A percentile compares a stretch with the other conserved stretches of the same genome.
Evolutionary conservation across 345 rosid genomes (phyloP).

Genomic region (Camelina neglecta): DNA sequence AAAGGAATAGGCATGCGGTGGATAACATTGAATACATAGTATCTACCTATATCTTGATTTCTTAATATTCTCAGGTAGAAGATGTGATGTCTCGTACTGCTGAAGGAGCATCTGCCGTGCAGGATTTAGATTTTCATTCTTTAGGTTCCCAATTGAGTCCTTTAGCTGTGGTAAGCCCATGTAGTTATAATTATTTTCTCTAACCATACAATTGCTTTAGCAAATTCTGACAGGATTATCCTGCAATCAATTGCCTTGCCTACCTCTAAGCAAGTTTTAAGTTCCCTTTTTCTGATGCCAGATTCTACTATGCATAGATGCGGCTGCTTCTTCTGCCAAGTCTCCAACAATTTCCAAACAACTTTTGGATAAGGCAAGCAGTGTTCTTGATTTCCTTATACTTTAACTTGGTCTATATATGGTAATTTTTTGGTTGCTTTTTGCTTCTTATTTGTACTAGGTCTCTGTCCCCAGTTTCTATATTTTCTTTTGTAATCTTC

Average conservation of each 20-base stretch:
- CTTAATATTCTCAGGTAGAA: constrained; percentile 63
- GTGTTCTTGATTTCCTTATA: constrained; percentile 31
- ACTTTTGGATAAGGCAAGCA: constrained; percentile 84
- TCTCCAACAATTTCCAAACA: constrained; percentile 72
- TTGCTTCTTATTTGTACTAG: constrained; percentile 1
- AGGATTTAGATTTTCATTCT: constrained; percentile 74
- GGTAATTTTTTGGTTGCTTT: constrained; percentile 9
- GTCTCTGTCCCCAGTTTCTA: constrained; percentile 21
- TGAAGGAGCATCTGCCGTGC: constrained; percentile 69
- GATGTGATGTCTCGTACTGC: constrained; percentile 86
- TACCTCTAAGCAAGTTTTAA: constrained; percentile 33
- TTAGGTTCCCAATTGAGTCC: constrained; percentile 81
- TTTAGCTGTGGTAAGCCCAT: constrained; percentile 79
- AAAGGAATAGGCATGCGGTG: not conserved
- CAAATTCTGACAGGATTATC: constrained; percentile 13
- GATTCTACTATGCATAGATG: constrained; percentile 92
- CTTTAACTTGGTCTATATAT: constrained; percentile 19
- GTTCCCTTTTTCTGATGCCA: constrained; percentile 51
- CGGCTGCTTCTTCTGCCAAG: constrained; percentile 89
- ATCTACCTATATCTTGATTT: constrained; percentile 17
- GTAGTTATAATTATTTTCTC: constrained; percentile 16
- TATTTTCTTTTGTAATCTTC: not conserved
- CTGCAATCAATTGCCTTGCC: constrained; percentile 23
- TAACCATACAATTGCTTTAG: not conserved
- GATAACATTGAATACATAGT: constrained; percentile 1